Conservation (phyloP, 2,329 filamentous ascomycete species). For the Fulvia fulva region DNA sequence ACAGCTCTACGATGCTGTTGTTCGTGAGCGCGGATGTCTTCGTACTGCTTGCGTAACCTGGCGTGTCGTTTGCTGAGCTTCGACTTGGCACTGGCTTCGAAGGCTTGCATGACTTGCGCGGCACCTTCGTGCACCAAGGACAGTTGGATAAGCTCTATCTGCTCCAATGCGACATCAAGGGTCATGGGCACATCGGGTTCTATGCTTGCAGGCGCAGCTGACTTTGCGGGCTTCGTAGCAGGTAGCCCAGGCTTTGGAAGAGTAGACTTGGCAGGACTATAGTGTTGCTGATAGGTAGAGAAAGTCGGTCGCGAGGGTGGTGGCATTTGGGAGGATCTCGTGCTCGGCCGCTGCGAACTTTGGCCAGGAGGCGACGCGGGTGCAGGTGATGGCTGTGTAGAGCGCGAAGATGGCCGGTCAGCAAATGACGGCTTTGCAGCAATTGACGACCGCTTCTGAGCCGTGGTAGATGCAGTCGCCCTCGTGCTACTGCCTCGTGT, state of each 20-base stretch:
- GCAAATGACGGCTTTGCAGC: constrained; percentile 16
- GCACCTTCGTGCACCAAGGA: constrained; percentile 60
- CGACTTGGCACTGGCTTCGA: constrained; percentile 54
- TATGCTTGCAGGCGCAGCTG: constrained; percentile 50
- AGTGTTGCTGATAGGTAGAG: constrained; percentile 63
- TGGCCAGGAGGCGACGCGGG: constrained; percentile 20
- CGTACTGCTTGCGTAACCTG: constrained; percentile 28
- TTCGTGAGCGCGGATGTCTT: constrained; percentile 34
- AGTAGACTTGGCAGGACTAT: constrained; percentile 59
- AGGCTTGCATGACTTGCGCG: constrained; percentile 43
- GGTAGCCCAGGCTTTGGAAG: constrained; percentile 58
- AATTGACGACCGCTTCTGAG: constrained; percentile 25
- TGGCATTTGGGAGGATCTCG: constrained; percentile 33
- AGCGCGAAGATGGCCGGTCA: constrained; percentile 10
- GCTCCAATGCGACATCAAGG: constrained; percentile 34
- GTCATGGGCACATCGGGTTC: constrained; percentile 41
- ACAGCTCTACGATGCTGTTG: constrained; percentile 39
- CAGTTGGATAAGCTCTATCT: constrained; percentile 63
- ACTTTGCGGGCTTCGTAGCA: constrained; percentile 56
- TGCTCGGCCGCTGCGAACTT: constrained; percentile 16
- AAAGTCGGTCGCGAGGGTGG: constrained; percentile 50
- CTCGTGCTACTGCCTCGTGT: constrained; percentile 12
- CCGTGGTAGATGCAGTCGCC: constrained; percentile 9
- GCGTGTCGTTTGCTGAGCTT: constrained; percentile 27
- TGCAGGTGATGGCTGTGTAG: constrained; percentile 12